Percentiles rank a stretch among this genome's conserved stretches.
phyloP scores from a whole-genome alignment of 75 land plant genomes.

The Azolla pinnata region DNA sequence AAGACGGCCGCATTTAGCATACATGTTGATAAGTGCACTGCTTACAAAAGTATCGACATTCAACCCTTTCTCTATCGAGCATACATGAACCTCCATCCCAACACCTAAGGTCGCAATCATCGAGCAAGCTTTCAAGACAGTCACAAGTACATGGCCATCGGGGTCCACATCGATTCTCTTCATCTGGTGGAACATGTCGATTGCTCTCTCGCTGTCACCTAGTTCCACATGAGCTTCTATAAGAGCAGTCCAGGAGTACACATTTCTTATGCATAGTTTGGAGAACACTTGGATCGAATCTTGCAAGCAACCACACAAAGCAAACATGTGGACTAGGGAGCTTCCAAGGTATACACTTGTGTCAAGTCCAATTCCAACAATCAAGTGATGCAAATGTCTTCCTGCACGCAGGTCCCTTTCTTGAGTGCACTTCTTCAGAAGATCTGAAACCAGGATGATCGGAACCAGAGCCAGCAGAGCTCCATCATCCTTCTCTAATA shows the following conservation, averaged over 20 bases:
- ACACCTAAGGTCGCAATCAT: slow-evolving; percentile 15
- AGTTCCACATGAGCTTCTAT: slow-evolving; percentile 12
- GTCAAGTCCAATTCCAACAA: slow-evolving; percentile 4
- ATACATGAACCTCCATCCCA: slow-evolving; percentile 22
- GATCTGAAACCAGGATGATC: no score
- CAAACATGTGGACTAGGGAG: slow-evolving; percentile 7
- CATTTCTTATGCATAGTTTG: slow-evolving; percentile 12
- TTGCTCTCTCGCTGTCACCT: slow-evolving; percentile 9
- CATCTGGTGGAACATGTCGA: slow-evolving; percentile 3
- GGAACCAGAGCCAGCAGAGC: no score
- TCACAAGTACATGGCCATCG: slow-evolving; percentile 18
- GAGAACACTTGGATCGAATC: slow-evolving; percentile 11
- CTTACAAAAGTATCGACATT: slow-evolving; percentile 19
- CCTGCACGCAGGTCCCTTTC: slow-evolving; percentile 3
- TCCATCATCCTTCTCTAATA: no score
- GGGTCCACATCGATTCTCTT: slow-evolving; percentile 2
- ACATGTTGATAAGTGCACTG: slow-evolving; percentile 36
- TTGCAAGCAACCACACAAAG: slow-evolving; percentile 11
- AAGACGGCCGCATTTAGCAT: slow-evolving; percentile 40
- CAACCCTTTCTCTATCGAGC: slow-evolving; percentile 12
- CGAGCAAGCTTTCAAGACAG: slow-evolving; percentile 28
- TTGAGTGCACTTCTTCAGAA: not conserved
- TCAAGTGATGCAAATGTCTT: not conserved
- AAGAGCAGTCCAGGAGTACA: slow-evolving; percentile 19
- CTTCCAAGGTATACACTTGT: not conserved